A percentile compares a stretch with the other conserved stretches of the same genome.
Conservation (phyloP, 2,329 filamentous ascomycete genomes). For the Penicillium sp. region DNA sequence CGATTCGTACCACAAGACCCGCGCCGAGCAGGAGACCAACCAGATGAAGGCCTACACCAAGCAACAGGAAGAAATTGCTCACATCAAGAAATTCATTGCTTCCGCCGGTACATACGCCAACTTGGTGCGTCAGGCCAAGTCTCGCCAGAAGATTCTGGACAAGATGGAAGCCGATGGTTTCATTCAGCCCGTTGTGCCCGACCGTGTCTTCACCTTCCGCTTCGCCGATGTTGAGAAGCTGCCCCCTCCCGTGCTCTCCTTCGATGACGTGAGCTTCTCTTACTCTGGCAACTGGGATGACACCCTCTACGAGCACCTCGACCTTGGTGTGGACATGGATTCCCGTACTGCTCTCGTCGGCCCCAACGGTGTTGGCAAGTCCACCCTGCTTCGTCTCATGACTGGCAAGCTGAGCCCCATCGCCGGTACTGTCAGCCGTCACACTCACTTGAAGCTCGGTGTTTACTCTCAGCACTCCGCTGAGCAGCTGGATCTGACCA, state of each 20-base stretch:
- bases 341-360: conserved; percentile 94
- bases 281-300: conserved; percentile 87
- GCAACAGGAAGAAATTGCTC: conserved; percentile 97
- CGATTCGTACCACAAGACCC: conserved; percentile 94
- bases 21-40: conserved; percentile 89
- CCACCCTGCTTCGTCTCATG: conserved; percentile 91
- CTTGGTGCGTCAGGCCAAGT: conserved; percentile 97
- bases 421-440: conserved; percentile 71
- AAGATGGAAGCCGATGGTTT: conserved; percentile 99
- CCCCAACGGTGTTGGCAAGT: conserved; percentile 98
- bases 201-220: conserved; percentile 92
- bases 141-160: conserved; percentile 98
- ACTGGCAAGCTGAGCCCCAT: conserved; percentile 89
- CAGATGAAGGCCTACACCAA: conserved; percentile 99
- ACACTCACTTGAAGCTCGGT: conserved; percentile 97
- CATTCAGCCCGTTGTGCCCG: conserved; percentile 80
- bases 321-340: conserved; percentile 99
- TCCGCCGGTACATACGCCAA: conserved; percentile 99
- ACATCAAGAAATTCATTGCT: conserved; percentile 99
- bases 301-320: conserved; percentile 91
- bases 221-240: conserved; percentile 99
- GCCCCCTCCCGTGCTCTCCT: conserved; percentile 91
- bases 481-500: conserved; percentile 96
- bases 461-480: conserved; percentile 98
- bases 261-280: conserved; percentile 96